phyloP scores from a whole-genome alignment of 2,329 filamentous ascomycete species.

The Fusarium concolor region DNA sequence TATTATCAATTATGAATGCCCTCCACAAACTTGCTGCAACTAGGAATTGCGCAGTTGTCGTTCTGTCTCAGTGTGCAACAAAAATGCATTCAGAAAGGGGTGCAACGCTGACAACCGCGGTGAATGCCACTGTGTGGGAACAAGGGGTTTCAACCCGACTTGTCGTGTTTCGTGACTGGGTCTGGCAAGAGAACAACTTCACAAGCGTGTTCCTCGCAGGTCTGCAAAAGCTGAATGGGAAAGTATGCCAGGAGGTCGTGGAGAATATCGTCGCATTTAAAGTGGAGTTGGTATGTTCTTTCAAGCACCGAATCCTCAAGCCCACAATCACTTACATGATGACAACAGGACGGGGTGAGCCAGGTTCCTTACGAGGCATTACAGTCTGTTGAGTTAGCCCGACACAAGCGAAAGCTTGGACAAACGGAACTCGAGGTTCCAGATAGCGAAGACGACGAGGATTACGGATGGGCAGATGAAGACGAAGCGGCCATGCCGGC shows the following conservation, averaged over 20 bases:
- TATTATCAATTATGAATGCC: slow-evolving; percentile 74
- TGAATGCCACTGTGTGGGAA: slow-evolving; percentile 85
- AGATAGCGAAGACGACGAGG: slow-evolving; percentile 74
- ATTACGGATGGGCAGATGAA: slow-evolving; percentile 78
- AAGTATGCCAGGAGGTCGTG: slow-evolving; percentile 53
- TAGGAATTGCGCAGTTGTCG: slow-evolving; percentile 76
- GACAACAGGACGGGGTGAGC: slow-evolving; percentile 57
- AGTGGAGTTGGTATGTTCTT: slow-evolving; percentile 57
- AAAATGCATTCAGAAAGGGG: slow-evolving; percentile 75
- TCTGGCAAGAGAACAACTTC: slow-evolving; percentile 59
- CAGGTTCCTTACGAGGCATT: slow-evolving; percentile 56
- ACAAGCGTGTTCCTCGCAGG: slow-evolving; percentile 69
- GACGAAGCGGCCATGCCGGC: slow-evolving; percentile 70
- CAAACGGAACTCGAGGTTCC: slow-evolving; percentile 70
- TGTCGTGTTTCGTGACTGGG: slow-evolving; percentile 83
- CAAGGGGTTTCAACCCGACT: slow-evolving; percentile 78
- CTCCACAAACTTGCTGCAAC: slow-evolving; percentile 81
- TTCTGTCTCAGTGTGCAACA: slow-evolving; percentile 86
- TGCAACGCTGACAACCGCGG: slow-evolving; percentile 78
- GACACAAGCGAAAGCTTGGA: slow-evolving; percentile 71
- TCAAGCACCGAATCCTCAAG: slow-evolving; percentile 28
- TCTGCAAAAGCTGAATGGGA: slow-evolving; percentile 73
- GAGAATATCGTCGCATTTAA: slow-evolving; percentile 62
- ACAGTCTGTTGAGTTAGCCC: slow-evolving; percentile 51
- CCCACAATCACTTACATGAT: slow-evolving; percentile 41